These are phyloP conservation scores for Sporothrix curviconia DNA, from an alignment of 2,329 filamentous ascomycete genomes.

Conservation along the genomic window DNA sequence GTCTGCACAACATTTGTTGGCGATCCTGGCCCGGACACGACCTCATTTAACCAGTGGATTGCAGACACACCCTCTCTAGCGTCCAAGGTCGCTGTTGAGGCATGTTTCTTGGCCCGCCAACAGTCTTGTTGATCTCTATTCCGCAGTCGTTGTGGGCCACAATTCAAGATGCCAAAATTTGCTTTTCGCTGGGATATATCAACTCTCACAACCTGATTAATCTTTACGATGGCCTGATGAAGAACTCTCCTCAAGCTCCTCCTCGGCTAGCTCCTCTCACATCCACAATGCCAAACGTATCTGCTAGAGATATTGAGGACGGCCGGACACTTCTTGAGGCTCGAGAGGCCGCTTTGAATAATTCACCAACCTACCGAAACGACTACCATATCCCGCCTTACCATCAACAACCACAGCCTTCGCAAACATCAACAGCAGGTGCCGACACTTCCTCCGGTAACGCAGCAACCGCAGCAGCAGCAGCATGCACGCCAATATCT, in stretches of 20 bases:
- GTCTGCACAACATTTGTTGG: conserved; percentile 62
- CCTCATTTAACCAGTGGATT: conserved; percentile 61
- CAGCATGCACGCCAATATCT: neutral
- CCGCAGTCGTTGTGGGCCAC: conserved; percentile 57
- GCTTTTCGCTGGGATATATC: conserved; percentile 58
- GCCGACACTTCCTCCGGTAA: neutral
- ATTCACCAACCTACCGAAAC: neutral
- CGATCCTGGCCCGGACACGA: conserved; percentile 59
- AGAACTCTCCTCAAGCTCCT: conserved; percentile 32
- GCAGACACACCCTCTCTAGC: conserved; percentile 50
- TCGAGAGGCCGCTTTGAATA: conserved; percentile 36
- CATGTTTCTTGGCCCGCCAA: conserved; percentile 62
- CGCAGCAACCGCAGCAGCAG: conserved; percentile 5
- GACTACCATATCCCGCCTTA: conserved; percentile 8
- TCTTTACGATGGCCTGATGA: conserved; percentile 54
- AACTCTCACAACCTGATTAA: conserved; percentile 62
- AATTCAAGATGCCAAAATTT: conserved; percentile 60
- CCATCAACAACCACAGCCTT: conserved; percentile 12
- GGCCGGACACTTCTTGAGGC: conserved; percentile 51
- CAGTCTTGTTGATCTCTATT: conserved; percentile 61
- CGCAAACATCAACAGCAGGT: conserved; percentile 8
- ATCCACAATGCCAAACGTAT: conserved; percentile 30
- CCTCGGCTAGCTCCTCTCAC: neutral
- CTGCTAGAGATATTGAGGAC: conserved; percentile 49
- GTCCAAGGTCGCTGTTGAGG: conserved; percentile 56